Base-by-base conservation (phyloP, 352 stramenopile genomes). In the Pythium sukuiense region DNA sequence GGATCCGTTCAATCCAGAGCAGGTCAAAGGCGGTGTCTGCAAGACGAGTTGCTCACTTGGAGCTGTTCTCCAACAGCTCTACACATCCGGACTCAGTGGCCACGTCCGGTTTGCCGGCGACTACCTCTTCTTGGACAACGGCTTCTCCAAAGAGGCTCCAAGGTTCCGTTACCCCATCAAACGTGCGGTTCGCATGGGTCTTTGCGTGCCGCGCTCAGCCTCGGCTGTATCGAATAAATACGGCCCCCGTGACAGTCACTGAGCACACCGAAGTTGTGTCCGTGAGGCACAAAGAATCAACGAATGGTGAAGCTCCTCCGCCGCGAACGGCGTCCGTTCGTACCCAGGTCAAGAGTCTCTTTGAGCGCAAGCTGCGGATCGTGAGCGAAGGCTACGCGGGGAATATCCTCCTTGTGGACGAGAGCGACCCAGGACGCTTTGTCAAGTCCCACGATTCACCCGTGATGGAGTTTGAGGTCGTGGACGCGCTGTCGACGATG, bases 21-120 rank as follows among this genome's bases (percentile, higher is more conserved):
- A 69, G 14, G 55, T 80, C 14, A 48, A 71, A n/a, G 70, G 72
- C 16, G 65, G 66, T 6, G 59, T 72, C 20, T 70, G 67, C 0
- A 39, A 43, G 6, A 74, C 77, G 2, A 69, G 61, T 6, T 81
- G 73, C 48, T 74, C 77, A 7, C 30, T 81, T 7, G 77, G 77
- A 1, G 71, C 68, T 1, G 20, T 85, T 24, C 24, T 85, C 6
- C 65, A 79, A 37, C 67, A 78, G 24, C 48, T 85, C 50, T 83
- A 80, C 49, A 62, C 61, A 2, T 85, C 77, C 0, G 73, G 71
- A 3, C 67, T 73, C 8, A 85, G 77, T 18, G 73, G 73, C 0
- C 52, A 76, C 16, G 75, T 83, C 13, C 55, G 66, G 1, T 33
- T 83, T 0, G 67, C 69, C 0, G 70, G 70, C 0, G 77, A 85